Evolutionary conservation across 2,329 filamentous ascomycete genomes (phyloP), one percentile per base, ranked within the genome.

Genomic region (Talaromyces sp.): DNA sequence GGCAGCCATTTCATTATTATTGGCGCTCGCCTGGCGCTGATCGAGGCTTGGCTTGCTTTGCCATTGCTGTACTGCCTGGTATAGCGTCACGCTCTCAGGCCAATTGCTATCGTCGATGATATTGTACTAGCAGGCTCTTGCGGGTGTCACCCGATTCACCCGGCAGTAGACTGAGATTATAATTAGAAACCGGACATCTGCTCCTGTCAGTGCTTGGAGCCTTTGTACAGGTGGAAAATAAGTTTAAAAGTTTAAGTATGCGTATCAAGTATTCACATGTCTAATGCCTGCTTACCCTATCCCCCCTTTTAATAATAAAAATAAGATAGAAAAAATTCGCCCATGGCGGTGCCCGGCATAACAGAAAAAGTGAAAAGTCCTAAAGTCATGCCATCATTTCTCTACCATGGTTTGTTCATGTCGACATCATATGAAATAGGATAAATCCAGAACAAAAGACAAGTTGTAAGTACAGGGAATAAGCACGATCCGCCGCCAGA

Each of bases 351-450:
- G 43, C 41, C 41, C 41, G 41, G 41, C 41, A 43, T 43, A 43
- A 46, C 43, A 21, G 21, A 19, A 46, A 46, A 46, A 24, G n/a
- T 46, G 43, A 24, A 46, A 38, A 46, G 4, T 46, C 43, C 43
- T 46, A 19, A 46, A 14, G 43, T 46, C 43, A 46, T 46, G 43
- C 43, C 43, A 46, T 46, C 43, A 46, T 46, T 50, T 54, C 35
- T 55, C 29, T 43, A 52, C 41, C 27, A 53, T 66, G 62, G 70
- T 66, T 52, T 24, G 49, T 52, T 52, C 43, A 46, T 46, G 43
- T 46, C 49, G 24, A 52, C 49, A 52, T 52, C 49, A 52, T 52
- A 52, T 52, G 49, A 29, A 46, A n/a, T 29, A 52, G 24, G 4
- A 29, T 24, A 55, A 38, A 32, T 43, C 31, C 53, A 31, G 24